Conservation (phyloP, 2,329 filamentous ascomycete species). For the Aspergillus ibericus region DNA sequence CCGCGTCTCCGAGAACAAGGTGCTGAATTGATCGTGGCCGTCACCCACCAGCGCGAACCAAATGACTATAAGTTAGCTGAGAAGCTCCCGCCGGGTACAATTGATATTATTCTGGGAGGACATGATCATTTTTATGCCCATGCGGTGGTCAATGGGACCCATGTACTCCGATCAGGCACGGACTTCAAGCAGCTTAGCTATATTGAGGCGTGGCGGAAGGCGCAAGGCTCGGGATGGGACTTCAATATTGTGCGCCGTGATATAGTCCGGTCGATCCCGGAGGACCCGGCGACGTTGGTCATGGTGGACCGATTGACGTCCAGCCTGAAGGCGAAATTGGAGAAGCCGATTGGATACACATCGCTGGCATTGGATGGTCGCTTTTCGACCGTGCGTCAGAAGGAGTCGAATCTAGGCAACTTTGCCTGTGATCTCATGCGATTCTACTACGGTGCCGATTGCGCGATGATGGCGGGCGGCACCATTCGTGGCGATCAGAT, state of each 20-base stretch:
- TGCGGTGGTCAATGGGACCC: conserved; percentile 72
- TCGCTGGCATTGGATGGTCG: conserved; percentile 79
- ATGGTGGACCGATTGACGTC: conserved; percentile 70
- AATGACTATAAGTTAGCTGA: conserved; percentile 85
- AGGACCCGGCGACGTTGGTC: conserved; percentile 61
- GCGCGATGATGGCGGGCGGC: conserved; percentile 78
- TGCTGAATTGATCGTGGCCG: conserved; percentile 76
- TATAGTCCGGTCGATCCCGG: conserved; percentile 65
- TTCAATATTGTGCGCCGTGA: conserved; percentile 76
- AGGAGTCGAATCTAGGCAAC: conserved; percentile 83
- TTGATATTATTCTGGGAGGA: conserved; percentile 84
- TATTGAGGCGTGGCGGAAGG: conserved; percentile 69
- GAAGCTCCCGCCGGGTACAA: conserved; percentile 66
- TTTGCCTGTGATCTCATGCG: conserved; percentile 92
- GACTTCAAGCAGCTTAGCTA: conserved; percentile 94
- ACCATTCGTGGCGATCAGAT: conserved; percentile 88
- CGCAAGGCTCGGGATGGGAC: conserved; percentile 63
- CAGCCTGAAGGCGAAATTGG: conserved; percentile 71
- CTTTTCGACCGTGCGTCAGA: conserved; percentile 75
- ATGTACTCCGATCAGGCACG: conserved; percentile 81
- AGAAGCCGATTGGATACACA: conserved; percentile 82
- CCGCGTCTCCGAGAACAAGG: conserved; percentile 72
- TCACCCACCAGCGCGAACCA: conserved; percentile 84
- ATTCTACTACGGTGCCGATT: conserved; percentile 76
- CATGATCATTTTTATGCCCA: conserved; percentile 90